A percentile compares a stretch with the other conserved stretches of the same genome.
Conservation (phyloP, 352 stramenopile genomes). For the Pythium phragmitis region DNA sequence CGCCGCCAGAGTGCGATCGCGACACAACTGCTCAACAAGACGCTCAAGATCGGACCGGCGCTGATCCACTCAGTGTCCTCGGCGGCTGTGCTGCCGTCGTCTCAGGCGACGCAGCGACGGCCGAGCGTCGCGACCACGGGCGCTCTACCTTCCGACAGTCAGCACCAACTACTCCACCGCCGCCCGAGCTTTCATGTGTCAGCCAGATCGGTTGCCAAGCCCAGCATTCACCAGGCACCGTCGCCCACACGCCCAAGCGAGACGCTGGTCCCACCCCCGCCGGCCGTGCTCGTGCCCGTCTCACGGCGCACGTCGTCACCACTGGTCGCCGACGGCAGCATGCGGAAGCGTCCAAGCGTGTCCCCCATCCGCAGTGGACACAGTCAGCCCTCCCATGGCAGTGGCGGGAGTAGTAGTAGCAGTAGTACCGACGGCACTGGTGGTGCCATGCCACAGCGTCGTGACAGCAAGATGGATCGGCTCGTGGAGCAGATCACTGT, state of each 20-base stretch:
- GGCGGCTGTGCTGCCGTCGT: slow-evolving; percentile 1
- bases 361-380: slow-evolving; percentile 40
- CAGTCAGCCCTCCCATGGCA: neutral
- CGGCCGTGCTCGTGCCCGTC: slow-evolving; percentile 51
- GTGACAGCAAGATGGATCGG: slow-evolving; percentile 58
- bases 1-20: slow-evolving; percentile 23
- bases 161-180: neutral
- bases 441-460: slow-evolving; percentile 20
- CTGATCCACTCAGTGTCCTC: slow-evolving; percentile 17
- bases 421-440: neutral
- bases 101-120: neutral
- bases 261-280: slow-evolving; percentile 7
- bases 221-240: neutral
- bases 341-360: slow-evolving; percentile 49
- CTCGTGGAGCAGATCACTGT: slow-evolving; percentile 75
- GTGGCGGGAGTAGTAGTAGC: too few species aligned
- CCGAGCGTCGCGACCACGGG: neutral
- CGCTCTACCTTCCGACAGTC: neutral
- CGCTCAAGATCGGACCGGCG: slow-evolving; percentile 22
- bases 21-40: slow-evolving; percentile 25
- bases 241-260: neutral
- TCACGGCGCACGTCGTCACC: slow-evolving; percentile 60
- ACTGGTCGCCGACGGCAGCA: slow-evolving; percentile 36
- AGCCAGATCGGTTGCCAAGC: slow-evolving; percentile 14
- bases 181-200: slow-evolving; percentile 18